Base-by-base conservation (phyloP, 805 yeast species). In the Kuraishia hungarica region DNA sequence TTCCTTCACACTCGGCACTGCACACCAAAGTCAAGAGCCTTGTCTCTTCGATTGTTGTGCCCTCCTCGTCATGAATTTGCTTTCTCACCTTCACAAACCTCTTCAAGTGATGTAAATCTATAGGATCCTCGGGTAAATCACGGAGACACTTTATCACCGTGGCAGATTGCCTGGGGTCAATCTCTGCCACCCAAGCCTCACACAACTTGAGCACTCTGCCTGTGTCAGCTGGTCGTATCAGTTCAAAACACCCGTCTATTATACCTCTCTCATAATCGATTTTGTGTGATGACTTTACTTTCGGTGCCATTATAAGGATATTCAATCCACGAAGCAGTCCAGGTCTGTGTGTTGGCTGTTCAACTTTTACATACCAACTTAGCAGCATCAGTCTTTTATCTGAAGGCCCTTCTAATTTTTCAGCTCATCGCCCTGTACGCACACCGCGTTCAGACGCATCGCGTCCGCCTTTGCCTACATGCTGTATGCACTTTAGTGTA, bases 11-110 rank as follows among this genome's bases (percentile, higher is more conserved):
- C 13, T 48, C 55, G 15, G 10, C 28, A 47, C 57, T 54, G 28
- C 59, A 58, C 4, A 53, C 53, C 10, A 58, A 35, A 5, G 53
- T 39, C 29, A 23, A 22, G 17, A 51, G 29, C 23, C n/a, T 51
- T 2, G 28, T 24, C 19, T n/a, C 48, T n/a, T 50, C 57, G n/a
- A 22, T 20, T 22, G 48, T 19, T 11, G n/a, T 17, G 17, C 39
- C 49, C 52, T 61, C 56, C 0, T 54, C 56, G 81, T 81, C 53
- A 68, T 70, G 28, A 86, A 73, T 54, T 90, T 67, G 62, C 87
- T 87, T 35, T 35, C 11, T 55, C 2, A 60, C 57, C 56, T 81
- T 81, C 53, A 69, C 70, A 28, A 87, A 74, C 55, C 90, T 67
- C 62, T 87, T 87, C 22, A 86, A 64, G 62, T 82, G 84, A 19